phyloP scores from a whole-genome alignment of 129 eudicot species.

The Tagetes erecta region DNA sequence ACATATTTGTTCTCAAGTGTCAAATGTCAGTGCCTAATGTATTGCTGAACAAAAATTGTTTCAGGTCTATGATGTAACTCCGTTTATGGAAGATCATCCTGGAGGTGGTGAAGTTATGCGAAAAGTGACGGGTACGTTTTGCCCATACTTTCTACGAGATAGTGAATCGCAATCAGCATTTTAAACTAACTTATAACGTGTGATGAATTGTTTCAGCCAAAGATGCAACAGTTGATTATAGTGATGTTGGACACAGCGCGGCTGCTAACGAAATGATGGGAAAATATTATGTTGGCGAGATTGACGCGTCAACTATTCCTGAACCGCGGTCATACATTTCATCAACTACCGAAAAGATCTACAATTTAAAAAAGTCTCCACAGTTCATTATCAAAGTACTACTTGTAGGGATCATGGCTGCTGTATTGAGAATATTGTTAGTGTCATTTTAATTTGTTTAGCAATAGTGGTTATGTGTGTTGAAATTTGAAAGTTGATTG shows the following conservation, averaged over 20 bases:
- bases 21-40: not conserved
- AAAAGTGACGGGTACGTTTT: conserved; percentile 61
- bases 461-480: not conserved
- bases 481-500: not conserved
- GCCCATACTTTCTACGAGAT: not conserved
- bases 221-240: conserved; percentile 2
- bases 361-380: conserved; percentile 18
- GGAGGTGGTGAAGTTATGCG: conserved; percentile 87
- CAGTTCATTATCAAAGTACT: conserved; percentile 4
- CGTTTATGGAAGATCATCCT: conserved; percentile 90
- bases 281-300: not conserved
- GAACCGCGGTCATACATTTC: conserved; percentile 1
- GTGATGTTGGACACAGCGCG: conserved; percentile 7
- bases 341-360: conserved; percentile 6
- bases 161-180: not conserved
- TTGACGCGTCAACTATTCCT: not conserved
- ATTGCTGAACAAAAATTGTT: conserved; percentile 8
- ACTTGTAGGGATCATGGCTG: conserved; percentile 17
- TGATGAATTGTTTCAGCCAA: conserved; percentile 11
- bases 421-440: not conserved
- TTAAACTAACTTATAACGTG: not conserved
- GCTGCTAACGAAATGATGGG: conserved; percentile 5
- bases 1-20: no score
- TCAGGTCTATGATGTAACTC: conserved; percentile 82
- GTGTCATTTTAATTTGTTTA: not conserved